Conservation (phyloP, 192 early-diverging fungal species). For the Pecoramyces ruminantium region DNA sequence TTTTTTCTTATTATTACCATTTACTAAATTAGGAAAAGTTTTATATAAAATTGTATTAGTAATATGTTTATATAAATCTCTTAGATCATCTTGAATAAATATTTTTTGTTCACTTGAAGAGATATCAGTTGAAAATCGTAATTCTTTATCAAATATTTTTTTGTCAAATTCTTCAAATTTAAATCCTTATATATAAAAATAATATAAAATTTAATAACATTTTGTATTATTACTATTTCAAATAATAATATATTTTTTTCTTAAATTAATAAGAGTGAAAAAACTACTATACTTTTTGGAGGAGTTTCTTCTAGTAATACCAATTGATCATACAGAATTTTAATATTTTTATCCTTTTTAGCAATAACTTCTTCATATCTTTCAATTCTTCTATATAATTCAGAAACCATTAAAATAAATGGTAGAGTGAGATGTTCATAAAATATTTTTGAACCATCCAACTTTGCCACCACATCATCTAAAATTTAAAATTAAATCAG, state of each 20-base stretch:
- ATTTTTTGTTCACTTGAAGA: background rate
- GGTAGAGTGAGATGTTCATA: background rate
- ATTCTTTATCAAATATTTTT: background rate
- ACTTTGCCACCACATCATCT: background rate
- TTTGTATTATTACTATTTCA: too few species aligned
- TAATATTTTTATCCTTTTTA: background rate
- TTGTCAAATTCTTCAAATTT: background rate
- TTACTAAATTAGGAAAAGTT: background rate
- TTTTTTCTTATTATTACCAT: background rate
- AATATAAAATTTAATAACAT: too few species aligned
- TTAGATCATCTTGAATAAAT: background rate
- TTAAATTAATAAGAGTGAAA: too few species aligned
- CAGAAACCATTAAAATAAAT: background rate
- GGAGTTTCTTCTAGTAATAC: background rate
- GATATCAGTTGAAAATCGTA: background rate
- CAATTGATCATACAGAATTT: background rate
- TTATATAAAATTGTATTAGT: background rate
- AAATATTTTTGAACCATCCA: background rate
- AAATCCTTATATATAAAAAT: background rate
- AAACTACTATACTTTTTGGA: background rate
- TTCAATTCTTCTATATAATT: background rate
- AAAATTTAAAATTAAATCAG: background rate
- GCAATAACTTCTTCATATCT: background rate
- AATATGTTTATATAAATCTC: background rate
- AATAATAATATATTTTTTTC: too few species aligned